A percentile compares a stretch with the other conserved stretches of the same genome.
phyloP scores from a whole-genome alignment of 768 basidiomycete genomes.

The Leucocoprinus birnbaumii region DNA sequence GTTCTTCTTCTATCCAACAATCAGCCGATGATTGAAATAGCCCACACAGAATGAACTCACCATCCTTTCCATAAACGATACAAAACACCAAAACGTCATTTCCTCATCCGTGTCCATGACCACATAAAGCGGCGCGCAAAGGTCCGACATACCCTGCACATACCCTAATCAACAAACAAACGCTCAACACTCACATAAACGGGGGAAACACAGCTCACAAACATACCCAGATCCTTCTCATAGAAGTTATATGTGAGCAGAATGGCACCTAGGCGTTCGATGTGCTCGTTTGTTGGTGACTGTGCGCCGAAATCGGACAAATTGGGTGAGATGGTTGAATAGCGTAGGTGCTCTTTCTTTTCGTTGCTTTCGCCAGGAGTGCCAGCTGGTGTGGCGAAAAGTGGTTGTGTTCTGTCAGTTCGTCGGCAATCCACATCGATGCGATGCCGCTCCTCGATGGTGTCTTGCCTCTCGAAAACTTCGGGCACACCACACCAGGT shows the following conservation, averaged over 20 bases:
- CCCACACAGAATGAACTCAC: slow-evolving; percentile 39
- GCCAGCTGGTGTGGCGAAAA: slow-evolving; percentile 59
- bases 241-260: slow-evolving; percentile 90
- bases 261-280: slow-evolving; percentile 82
- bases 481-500: slow-evolving; percentile 85
- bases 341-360: slow-evolving; percentile 50
- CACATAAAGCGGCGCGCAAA: slow-evolving; percentile 91
- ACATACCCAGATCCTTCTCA: slow-evolving; percentile 82
- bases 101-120: slow-evolving; percentile 88
- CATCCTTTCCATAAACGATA: slow-evolving; percentile 93
- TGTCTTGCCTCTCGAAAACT: slow-evolving; percentile 76
- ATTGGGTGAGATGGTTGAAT: slow-evolving; percentile 75
- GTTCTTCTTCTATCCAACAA: slow-evolving; percentile 71
- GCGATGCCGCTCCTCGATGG: slow-evolving; percentile 90
- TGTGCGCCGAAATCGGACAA: slow-evolving; percentile 79
- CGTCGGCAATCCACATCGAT: slow-evolving; percentile 97
- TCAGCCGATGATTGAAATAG: not conserved
- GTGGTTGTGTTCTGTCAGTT: slow-evolving; percentile 90
- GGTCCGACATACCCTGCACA: slow-evolving; percentile 98
- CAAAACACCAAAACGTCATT: slow-evolving; percentile 95
- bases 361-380: slow-evolving; percentile 41
- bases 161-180: slow-evolving; percentile 55
- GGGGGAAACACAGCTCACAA: slow-evolving; percentile 10
- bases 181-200: not conserved
- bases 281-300: slow-evolving; percentile 87